A percentile compares a stretch with the other conserved stretches of the same genome.
These are phyloP conservation scores for Alternaria infectoria DNA, from an alignment of 2,329 filamentous ascomycete genomes.

Conservation along the genomic window DNA sequence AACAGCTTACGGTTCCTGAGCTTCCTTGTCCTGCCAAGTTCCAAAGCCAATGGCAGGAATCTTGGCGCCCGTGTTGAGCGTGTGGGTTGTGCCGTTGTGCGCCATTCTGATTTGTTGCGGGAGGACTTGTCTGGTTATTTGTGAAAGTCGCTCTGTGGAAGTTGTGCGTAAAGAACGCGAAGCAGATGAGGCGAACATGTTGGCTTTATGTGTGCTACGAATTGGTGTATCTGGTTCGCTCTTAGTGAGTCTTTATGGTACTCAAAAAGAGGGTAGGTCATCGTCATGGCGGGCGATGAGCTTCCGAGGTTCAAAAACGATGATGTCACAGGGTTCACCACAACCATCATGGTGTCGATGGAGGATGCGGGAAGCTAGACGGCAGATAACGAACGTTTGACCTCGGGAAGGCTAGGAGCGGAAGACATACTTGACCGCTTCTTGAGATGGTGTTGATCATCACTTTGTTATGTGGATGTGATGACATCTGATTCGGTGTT, in stretches of 20 bases:
- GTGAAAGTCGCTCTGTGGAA: slow-evolving; percentile 18
- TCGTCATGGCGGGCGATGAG: slow-evolving; percentile 1
- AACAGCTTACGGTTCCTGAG: slow-evolving; percentile 31
- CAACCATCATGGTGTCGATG: background rate
- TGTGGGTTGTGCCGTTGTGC: slow-evolving; percentile 52
- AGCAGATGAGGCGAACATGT: slow-evolving; percentile 23
- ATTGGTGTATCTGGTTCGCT: background rate
- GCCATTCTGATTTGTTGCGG: slow-evolving; percentile 34
- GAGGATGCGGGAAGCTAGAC: background rate
- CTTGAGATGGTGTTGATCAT: background rate
- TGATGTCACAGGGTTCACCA: slow-evolving; percentile 1
- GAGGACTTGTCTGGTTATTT: slow-evolving; percentile 23
- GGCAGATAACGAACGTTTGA: background rate
- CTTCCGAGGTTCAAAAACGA: background rate
- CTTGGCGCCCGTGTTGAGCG: slow-evolving; percentile 71
- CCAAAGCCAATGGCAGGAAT: slow-evolving; percentile 74
- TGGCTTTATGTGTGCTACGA: background rate
- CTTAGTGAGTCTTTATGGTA: background rate
- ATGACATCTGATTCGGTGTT: background rate
- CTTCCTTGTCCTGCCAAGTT: slow-evolving; percentile 41
- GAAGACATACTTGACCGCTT: background rate
- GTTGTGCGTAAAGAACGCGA: slow-evolving; percentile 20
- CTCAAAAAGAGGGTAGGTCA: background rate
- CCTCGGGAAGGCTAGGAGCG: background rate
- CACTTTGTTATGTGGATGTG: background rate